Base-by-base conservation (phyloP, 805 yeast genomes). In the Zygotorulaspora florentina region DNA sequence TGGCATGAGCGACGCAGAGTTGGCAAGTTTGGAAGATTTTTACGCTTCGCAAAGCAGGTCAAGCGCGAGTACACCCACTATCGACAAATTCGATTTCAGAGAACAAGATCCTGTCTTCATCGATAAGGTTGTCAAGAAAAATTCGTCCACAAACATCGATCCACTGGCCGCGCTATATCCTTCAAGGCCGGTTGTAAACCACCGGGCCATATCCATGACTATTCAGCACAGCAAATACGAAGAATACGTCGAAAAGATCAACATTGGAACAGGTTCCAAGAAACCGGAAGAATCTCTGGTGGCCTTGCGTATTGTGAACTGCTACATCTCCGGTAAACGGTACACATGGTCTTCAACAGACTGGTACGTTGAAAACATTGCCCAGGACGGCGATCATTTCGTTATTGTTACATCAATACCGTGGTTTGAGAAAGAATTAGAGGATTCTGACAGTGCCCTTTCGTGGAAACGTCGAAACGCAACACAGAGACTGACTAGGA, bases 291-390 rank as follows among this genome's bases (percentile, higher is more conserved):
- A 46, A 13, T 41, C 45, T 11, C 28, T 38, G 13, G 45, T 46
- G 5, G 47, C 43, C 6, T 34, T 43, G 10, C 47, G 53, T 16
- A 40, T 72, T 2, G 72, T 83, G 9, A 64, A 79, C 60, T 80
- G 83, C 36, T 83, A 81, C 58, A 69, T 83, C 18, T 73, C 80
- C 44, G 89, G 85, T 4, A 68, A 87, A 47, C 70, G 70, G 41
- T 87, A 81, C 63, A 82, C 89, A 0, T 83, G 90, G 90, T 85
- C 83, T 1, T 78, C 87, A 2, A 67, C 81, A 8, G 89, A 83
- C 59, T 83, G 87, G 87, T 72, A 79, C 29, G 71, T 81, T 52
- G 73, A 73, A 44, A 69, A 73, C 31, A 67, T 79, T 26, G 66
- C 80, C 15, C 77, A 73, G 57, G 74, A 81, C 56, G 88, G 88